These are phyloP conservation scores for Ampelomyces quisqualis DNA, from an alignment of 2,329 filamentous ascomycete genomes.

Conservation along the genomic window DNA sequence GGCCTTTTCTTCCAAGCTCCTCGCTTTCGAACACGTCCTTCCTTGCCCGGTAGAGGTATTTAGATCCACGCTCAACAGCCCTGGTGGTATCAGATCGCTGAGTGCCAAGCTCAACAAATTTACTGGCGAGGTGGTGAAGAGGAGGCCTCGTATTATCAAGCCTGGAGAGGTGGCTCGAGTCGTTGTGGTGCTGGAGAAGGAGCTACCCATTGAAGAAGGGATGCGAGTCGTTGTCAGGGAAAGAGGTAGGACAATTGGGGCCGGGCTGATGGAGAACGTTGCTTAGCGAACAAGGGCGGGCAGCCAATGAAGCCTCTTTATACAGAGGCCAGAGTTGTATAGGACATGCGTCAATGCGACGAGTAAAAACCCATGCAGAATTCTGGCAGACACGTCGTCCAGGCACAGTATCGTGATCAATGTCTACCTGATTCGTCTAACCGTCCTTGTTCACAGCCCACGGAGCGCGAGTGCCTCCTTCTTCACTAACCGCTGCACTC, in stretches of 20 bases:
- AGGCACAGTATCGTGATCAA: too few relatives aligned
- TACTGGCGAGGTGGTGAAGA: slow-evolving; percentile 73
- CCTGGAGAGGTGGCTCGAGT: slow-evolving; percentile 77
- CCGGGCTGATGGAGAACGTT: slow-evolving; percentile 71
- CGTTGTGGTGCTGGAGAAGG: slow-evolving; percentile 69
- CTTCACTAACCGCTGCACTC: too few relatives aligned
- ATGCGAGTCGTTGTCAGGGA: slow-evolving; percentile 78
- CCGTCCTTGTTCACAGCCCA: too few relatives aligned
- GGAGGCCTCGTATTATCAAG: slow-evolving; percentile 80
- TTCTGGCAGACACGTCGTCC: too few relatives aligned
- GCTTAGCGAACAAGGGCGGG: slow-evolving; percentile 9
- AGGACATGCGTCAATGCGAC: too few relatives aligned
- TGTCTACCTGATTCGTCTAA: too few relatives aligned
- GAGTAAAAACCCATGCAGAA: too few relatives aligned
- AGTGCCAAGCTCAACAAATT: slow-evolving; percentile 75
- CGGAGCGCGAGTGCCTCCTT: too few relatives aligned
- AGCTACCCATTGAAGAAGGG: slow-evolving; percentile 77
- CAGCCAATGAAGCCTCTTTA: neutral
- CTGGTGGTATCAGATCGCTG: slow-evolving; percentile 72
- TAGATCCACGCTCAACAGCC: slow-evolving; percentile 75
- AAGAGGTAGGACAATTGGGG: slow-evolving; percentile 81
- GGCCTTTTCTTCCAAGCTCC: slow-evolving; percentile 75
- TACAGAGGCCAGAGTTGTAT: too few relatives aligned
- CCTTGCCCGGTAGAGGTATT: slow-evolving; percentile 90
- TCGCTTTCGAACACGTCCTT: slow-evolving; percentile 86